A percentile compares a stretch with the other conserved stretches of the same genome.
phyloP scores from a whole-genome alignment of 768 basidiomycete genomes.

The Omphalotus guepiniiformis region DNA sequence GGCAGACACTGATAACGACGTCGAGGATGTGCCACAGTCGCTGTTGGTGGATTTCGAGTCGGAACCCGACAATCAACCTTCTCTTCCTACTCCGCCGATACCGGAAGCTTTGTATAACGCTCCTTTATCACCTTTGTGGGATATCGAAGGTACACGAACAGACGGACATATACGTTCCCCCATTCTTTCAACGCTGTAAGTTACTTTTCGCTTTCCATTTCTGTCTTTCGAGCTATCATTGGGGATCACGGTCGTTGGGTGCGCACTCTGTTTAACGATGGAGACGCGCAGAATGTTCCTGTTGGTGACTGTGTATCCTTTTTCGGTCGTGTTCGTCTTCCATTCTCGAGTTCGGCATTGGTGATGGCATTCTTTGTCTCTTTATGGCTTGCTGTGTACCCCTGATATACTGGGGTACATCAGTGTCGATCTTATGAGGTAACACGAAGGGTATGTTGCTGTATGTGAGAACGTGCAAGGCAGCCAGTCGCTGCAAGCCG shows the following conservation, averaged over 20 bases:
- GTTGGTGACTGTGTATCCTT: neutral
- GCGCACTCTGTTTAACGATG: neutral
- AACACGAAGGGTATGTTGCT: no score
- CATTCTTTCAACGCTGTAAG: conserved; percentile 6
- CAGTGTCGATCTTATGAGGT: no score
- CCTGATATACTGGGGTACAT: no score
- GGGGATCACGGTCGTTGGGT: neutral
- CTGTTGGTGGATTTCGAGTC: neutral
- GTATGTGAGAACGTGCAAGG: conserved; percentile 3
- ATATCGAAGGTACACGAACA: neutral
- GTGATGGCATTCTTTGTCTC: no score
- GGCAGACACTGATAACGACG: neutral
- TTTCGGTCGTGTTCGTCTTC: conserved; percentile 15
- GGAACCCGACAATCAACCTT: neutral
- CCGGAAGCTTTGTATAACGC: neutral
- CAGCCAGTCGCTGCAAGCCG: neutral
- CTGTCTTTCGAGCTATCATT: neutral
- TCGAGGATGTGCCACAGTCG: neutral
- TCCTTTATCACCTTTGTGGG: conserved; percentile 7
- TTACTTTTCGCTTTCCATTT: neutral
- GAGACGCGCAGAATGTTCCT: neutral
- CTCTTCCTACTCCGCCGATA: conserved; percentile 5
- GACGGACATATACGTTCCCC: conserved; percentile 7
- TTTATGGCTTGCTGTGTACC: no score
- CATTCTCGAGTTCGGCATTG: neutral